phyloP scores from a whole-genome alignment of 352 stramenopile species.

The Globisporangium cystogenes region DNA sequence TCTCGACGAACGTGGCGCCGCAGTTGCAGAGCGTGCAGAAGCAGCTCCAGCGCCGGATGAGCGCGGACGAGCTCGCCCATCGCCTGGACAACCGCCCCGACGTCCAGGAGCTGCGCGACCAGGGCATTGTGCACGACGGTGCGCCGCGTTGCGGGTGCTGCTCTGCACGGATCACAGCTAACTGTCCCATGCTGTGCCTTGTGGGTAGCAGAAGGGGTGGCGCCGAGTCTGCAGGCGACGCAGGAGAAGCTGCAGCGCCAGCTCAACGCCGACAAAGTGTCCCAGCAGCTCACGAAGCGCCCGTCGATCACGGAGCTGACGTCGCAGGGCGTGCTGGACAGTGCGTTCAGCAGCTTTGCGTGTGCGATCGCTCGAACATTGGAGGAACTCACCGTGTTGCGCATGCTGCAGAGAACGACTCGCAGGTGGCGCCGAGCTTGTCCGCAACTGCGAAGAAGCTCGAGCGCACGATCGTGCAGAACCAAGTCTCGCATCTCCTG shows the following conservation, averaged over 20 bases:
- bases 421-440: conserved; percentile 53
- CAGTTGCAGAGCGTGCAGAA: conserved; percentile 69
- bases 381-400: too few relatives aligned
- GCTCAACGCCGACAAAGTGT: conserved; percentile 68
- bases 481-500: conserved; percentile 76
- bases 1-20: conserved; percentile 46
- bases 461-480: conserved; percentile 69
- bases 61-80: conserved; percentile 65
- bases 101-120: conserved; percentile 68
- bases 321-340: conserved; percentile 54
- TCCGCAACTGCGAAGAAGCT: conserved; percentile 75
- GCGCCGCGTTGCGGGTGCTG: not conserved
- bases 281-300: conserved; percentile 65
- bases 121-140: conserved; percentile 58
- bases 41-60: conserved; percentile 69
- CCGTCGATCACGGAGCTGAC: conserved; percentile 55
- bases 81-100: conserved; percentile 62
- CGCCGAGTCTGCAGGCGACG: conserved; percentile 74
- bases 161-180: too few relatives aligned
- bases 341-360: conserved; percentile 11
- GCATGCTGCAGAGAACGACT: conserved; percentile 30
- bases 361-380: too few relatives aligned
- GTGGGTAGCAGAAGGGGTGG: conserved; percentile 36
- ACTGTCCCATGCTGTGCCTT: not conserved
- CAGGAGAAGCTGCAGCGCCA: conserved; percentile 72